These are phyloP conservation scores for Alternaria rosae DNA, from an alignment of 2,329 filamentous ascomycete species.

Conservation along the genomic window DNA sequence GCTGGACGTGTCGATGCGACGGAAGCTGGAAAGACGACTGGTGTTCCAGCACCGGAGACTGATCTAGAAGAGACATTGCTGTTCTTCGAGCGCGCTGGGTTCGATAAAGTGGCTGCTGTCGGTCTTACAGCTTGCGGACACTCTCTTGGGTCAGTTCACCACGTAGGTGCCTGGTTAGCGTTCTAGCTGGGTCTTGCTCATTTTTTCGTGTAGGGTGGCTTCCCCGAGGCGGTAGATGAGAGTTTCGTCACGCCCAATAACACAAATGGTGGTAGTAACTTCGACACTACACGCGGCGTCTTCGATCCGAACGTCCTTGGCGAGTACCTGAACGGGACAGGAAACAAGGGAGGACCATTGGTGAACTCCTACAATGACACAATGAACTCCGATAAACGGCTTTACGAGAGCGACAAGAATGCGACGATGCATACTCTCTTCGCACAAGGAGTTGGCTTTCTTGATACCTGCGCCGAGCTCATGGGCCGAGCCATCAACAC, in stretches of 20 bases:
- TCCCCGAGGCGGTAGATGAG: slow-evolving; percentile 36
- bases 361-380: slow-evolving; percentile 32
- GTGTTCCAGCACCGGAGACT: slow-evolving; percentile 38
- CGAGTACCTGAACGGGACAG: slow-evolving; percentile 38
- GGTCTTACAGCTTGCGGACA: slow-evolving; percentile 41
- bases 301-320: slow-evolving; percentile 37
- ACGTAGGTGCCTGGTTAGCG: background rate
- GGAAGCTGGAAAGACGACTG: slow-evolving; percentile 22
- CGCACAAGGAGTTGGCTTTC: background rate
- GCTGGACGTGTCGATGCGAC: slow-evolving; percentile 37
- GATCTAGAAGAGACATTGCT: slow-evolving; percentile 26
- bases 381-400: slow-evolving; percentile 35
- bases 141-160: slow-evolving; percentile 39
- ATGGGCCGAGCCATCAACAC: slow-evolving; percentile 17
- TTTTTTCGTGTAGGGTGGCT: slow-evolving; percentile 14
- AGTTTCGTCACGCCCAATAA: slow-evolving; percentile 25
- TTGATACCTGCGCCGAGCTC: slow-evolving; percentile 7
- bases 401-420: slow-evolving; percentile 37
- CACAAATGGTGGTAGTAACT: slow-evolving; percentile 29
- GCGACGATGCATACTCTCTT: slow-evolving; percentile 31
- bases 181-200: background rate
- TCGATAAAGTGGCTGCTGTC: slow-evolving; percentile 34
- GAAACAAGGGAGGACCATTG: slow-evolving; percentile 31
- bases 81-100: slow-evolving; percentile 34
- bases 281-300: slow-evolving; percentile 35